These are phyloP conservation scores for Cystoderma amianthinum DNA, from an alignment of 768 basidiomycete genomes.

Conservation along the genomic window DNA sequence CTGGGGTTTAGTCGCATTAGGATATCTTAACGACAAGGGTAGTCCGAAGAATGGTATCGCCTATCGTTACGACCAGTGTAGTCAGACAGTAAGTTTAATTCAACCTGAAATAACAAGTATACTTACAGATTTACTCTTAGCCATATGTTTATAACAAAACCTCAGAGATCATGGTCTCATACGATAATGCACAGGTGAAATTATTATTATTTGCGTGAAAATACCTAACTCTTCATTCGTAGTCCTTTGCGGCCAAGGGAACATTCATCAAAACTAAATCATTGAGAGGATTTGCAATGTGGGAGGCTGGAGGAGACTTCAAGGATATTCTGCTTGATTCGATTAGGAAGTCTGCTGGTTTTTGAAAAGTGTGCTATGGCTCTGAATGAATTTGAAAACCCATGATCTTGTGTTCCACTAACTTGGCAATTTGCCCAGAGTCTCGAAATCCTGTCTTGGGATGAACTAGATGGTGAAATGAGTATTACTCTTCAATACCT, in stretches of 20 bases:
- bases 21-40: slow-evolving; percentile 47
- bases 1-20: slow-evolving; percentile 54
- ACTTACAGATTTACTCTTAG: no score
- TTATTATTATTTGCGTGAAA: slow-evolving; percentile 5
- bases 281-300: slow-evolving; percentile 62
- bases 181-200: slow-evolving; percentile 35
- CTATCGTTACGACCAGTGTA: slow-evolving; percentile 58
- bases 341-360: slow-evolving; percentile 25
- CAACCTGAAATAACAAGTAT: neutral
- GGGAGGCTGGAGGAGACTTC: slow-evolving; percentile 67
- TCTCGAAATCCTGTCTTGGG: no score
- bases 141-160: slow-evolving; percentile 37
- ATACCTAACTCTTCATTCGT: neutral
- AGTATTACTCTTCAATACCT: no score
- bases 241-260: slow-evolving; percentile 48
- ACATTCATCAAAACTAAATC: slow-evolving; percentile 42
- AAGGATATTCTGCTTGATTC: slow-evolving; percentile 37
- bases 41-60: slow-evolving; percentile 40
- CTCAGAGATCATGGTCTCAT: slow-evolving; percentile 40
- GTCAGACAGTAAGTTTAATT: slow-evolving; percentile 54
- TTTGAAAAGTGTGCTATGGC: no score
- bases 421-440: no score
- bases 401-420: no score
- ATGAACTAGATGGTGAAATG: no score
- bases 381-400: no score